Evolutionary conservation across 2,329 filamentous ascomycete species (phyloP), one percentile per base, ranked within the genome.

Genomic region (Rhinocladiella similis): DNA sequence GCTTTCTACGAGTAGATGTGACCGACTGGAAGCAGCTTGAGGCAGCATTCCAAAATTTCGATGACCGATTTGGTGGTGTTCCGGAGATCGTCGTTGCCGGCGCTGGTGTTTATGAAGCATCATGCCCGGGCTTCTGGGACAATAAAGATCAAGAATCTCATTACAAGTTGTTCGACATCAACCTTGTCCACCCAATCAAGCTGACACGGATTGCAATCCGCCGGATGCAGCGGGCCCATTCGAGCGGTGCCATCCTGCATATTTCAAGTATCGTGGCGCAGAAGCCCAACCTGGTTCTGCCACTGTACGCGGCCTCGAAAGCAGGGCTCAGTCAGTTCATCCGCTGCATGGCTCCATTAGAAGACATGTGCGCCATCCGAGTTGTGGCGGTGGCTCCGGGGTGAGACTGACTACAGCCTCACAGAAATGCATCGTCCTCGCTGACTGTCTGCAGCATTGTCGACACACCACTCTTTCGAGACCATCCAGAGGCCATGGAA

Each of bases 391-490:
- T 85, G 1, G 83, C 82, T 9, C 83, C 83, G 0, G 83, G 50
- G 48, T 50, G 25, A 50, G 48, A 27, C 25, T 27, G 25, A 7
- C 25, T 27, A 27, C 25, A 27, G 25, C 4, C 25, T 27, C 25
- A 27, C 25, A 27, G 25, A 27, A 27, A 27, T 27, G 25, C 3
- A 14, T 41, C 14, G 18, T 41, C n/a, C 38, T 41, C 18, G 38
- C 25, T 27, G 25, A 27, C 25, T 27, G 25, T 27, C 25, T 27
- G 25, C 25, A 83, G 83, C 0, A 68, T 84, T 1, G 82, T 85
- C 62, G 82, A 78, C 57, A 86, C 83, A 10, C 83, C 83, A 6
- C 69, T 86, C 2, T 86, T 82, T 82, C 81, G 77, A 0, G 82
- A 85, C 2, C 75, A 84, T 61, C 80, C 81, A 0, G 82, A 85